Conservation (phyloP, 805 yeast genomes). For the Hyphopichia homilentoma region DNA sequence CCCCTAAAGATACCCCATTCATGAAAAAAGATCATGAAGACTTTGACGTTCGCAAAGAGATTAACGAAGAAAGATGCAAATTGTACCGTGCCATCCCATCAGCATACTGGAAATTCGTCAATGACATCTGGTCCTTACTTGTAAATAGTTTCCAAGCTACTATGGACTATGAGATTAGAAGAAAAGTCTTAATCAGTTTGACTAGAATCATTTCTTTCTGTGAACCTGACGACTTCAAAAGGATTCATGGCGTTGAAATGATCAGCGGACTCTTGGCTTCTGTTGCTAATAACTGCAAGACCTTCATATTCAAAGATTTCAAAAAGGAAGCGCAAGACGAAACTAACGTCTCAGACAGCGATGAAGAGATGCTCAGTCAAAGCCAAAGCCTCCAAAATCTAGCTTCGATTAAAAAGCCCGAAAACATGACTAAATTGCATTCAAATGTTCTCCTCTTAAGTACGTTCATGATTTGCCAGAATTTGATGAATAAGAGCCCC, state of each 20-base stretch:
- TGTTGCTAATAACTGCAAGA: constrained; percentile 52
- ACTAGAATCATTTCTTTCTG: constrained; percentile 48
- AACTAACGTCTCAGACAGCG: constrained; percentile 6
- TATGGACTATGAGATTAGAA: constrained; percentile 62
- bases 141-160: constrained; percentile 68
- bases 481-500: constrained; percentile 43
- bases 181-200: constrained; percentile 51
- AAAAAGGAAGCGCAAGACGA: constrained; percentile 11
- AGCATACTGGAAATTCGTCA: constrained; percentile 35
- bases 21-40: constrained; percentile 16
- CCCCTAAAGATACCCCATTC: constrained; percentile 26
- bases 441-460: constrained; percentile 46
- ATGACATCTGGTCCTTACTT: constrained; percentile 48
- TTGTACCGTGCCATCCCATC: constrained; percentile 21
- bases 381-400: not conserved
- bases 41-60: constrained; percentile 2
- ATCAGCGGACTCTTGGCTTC: constrained; percentile 56
- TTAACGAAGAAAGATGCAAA: constrained; percentile 30
- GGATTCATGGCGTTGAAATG: constrained; percentile 27
- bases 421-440: constrained; percentile 18
- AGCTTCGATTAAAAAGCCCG: constrained; percentile 1
- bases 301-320: constrained; percentile 14
- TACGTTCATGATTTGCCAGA: constrained; percentile 45
- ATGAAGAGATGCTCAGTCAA: constrained; percentile 3
- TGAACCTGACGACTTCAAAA: constrained; percentile 22